Evolutionary conservation across 306 rosid species (phyloP).

Genomic region (Purshia tridentata): DNA sequence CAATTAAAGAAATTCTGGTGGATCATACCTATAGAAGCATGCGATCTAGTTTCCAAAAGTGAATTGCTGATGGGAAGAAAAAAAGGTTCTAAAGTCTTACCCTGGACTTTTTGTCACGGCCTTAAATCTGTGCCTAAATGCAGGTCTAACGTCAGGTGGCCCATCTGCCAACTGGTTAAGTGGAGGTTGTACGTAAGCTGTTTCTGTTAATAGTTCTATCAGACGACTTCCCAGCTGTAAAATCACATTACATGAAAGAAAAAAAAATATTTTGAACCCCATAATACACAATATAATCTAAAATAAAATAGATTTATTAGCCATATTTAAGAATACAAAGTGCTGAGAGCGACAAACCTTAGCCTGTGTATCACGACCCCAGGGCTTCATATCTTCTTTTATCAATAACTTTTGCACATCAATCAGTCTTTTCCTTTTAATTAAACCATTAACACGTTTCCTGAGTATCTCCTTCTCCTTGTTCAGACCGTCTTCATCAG

Average conservation of each 20-base stretch:
- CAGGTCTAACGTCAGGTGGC: constrained; percentile 86
- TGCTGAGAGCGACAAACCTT: constrained; percentile 47
- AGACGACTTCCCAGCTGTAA: constrained; percentile 81
- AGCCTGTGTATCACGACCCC: constrained; percentile 78
- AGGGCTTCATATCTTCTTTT: constrained; percentile 57
- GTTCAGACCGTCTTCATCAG: constrained; percentile 36
- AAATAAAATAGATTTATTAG: neutral
- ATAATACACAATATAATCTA: neutral
- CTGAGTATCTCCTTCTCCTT: constrained; percentile 59
- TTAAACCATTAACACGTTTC: constrained; percentile 59
- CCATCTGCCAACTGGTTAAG: constrained; percentile 58
- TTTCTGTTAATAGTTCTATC: constrained; percentile 66
- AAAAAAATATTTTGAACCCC: constrained; percentile 7
- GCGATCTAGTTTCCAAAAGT: neutral
- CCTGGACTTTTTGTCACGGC: constrained; percentile 48
- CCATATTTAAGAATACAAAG: neutral
- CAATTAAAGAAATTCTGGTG: neutral
- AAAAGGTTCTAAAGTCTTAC: constrained; percentile 42
- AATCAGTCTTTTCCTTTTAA: constrained; percentile 50
- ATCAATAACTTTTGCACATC: constrained; percentile 58
- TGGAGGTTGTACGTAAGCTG: constrained; percentile 76
- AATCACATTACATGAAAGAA: constrained; percentile 26
- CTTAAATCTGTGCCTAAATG: constrained; percentile 72
- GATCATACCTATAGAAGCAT: neutral
- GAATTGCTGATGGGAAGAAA: neutral